phyloP scores from a whole-genome alignment of 2,329 filamentous ascomycete genomes.

The Aspergillus sp. region DNA sequence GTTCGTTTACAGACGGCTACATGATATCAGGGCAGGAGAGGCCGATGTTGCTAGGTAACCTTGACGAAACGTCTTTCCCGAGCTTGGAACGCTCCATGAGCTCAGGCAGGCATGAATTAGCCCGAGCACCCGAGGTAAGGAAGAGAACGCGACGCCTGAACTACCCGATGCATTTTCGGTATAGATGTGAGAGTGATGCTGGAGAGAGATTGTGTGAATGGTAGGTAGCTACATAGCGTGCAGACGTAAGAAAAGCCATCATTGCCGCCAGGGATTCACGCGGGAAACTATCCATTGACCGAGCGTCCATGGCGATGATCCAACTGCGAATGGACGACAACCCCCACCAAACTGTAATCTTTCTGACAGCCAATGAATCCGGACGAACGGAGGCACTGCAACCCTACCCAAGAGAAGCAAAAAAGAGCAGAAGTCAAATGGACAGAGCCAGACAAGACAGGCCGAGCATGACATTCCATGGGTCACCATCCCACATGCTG shows the following conservation, averaged over 20 bases:
- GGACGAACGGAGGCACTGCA: constrained; percentile 4
- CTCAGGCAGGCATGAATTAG: constrained; percentile 10
- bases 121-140: constrained; percentile 25
- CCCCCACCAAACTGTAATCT: background rate
- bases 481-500: constrained; percentile 11
- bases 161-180: constrained; percentile 20
- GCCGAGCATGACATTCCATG: background rate
- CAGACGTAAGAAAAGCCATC: background rate
- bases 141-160: constrained; percentile 18
- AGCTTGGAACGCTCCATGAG: background rate
- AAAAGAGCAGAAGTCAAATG: background rate
- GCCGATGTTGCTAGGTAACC: background rate
- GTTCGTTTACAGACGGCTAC: constrained; percentile 1
- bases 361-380: constrained; percentile 2
- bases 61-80: background rate
- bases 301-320: background rate
- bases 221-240: no score
- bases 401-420: background rate
- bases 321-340: background rate
- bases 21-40: background rate
- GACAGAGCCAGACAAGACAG: background rate
- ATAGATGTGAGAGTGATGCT: no score
- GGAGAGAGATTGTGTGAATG: no score
- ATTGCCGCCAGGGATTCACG: background rate
- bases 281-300: background rate